phyloP scores from a whole-genome alignment of 371 early-diverging fungal genomes.

The Rhizopus microsporus region DNA sequence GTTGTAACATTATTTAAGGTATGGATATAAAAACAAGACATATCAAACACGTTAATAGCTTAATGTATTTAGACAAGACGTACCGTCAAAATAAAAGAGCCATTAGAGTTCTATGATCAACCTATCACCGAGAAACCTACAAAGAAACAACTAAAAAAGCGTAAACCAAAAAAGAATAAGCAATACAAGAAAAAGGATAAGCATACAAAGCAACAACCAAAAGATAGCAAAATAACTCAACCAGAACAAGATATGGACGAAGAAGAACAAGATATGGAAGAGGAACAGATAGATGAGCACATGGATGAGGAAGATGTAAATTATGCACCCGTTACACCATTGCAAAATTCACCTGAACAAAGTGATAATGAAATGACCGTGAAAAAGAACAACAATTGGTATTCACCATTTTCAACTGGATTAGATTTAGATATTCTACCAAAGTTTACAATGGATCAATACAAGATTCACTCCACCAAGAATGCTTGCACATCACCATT shows the following conservation, averaged over 20 bases:
- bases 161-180: slow-evolving; percentile 6
- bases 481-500: slow-evolving; percentile 2
- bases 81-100: neutral
- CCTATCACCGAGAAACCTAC: neutral
- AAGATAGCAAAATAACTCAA: slow-evolving; percentile 6
- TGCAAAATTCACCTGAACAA: neutral
- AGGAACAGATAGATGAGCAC: slow-evolving; percentile 3
- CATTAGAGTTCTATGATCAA: neutral
- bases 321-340: neutral
- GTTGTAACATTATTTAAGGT: no score
- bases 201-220: neutral
- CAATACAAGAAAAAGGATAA: slow-evolving; percentile 4
- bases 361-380: neutral
- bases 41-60: no score
- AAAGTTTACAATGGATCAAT: slow-evolving; percentile 16
- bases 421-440: slow-evolving; percentile 35
- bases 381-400: slow-evolving; percentile 22
- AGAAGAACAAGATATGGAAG: neutral
- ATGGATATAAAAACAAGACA: no score
- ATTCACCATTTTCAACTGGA: slow-evolving; percentile 38
- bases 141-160: slow-evolving; percentile 3
- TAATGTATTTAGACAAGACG: neutral
- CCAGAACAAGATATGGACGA: neutral
- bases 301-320: slow-evolving; percentile 17
- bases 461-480: slow-evolving; percentile 10